Evolutionary conservation across 2,329 filamentous ascomycete species (phyloP), one percentile per base, ranked within the genome.

Genomic region (Fusarium goolgardi): DNA sequence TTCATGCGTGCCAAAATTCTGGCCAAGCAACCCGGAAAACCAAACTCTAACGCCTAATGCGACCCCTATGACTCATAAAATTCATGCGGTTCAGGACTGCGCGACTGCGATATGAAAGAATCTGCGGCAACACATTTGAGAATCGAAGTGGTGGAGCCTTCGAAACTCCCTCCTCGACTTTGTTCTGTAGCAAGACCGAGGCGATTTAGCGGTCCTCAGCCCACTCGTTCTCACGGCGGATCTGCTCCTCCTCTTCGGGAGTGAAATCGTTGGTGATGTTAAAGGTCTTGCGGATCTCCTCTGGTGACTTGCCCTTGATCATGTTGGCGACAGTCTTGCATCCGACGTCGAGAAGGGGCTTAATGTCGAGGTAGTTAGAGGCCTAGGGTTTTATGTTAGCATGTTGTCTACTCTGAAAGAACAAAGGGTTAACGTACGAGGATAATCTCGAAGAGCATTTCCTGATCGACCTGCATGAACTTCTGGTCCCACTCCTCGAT

Each of bases 401-500:
- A 63, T 40, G 45, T 45, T 40, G 35, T 13, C 40, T 18, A 18
- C 21, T 23, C 13, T 18, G 25, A 45, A 23, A 18, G 11, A 41
- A 43, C 10, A 23, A 31, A 37, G 39, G 16, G 20, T 27, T 35
- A 55, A 85, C 90, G 61, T 86, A 96, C 93, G 27, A 99, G 86
- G 73, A 99, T 99, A 77, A 99, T 98, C 84, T 99, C 96, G 73
- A 99, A 99, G 3, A 99, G 88, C 96, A 99, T 98, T 82, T 99
- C 96, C 78, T 99, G 96, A 79, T 99, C 96, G 20, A 99, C 96
- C 82, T 98, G 95, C 96, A 99, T 98, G 81, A 98, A 99, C 83
- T 99, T 99, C 81, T 98, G 95, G 75, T 99, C 96, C 96, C 96
- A 99, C 82, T 99, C 96, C 63, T 98, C 96, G 71, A 99, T 99